Base-by-base conservation (phyloP, 371 early-diverging fungal genomes). In the Haplosporangium sp. region DNA sequence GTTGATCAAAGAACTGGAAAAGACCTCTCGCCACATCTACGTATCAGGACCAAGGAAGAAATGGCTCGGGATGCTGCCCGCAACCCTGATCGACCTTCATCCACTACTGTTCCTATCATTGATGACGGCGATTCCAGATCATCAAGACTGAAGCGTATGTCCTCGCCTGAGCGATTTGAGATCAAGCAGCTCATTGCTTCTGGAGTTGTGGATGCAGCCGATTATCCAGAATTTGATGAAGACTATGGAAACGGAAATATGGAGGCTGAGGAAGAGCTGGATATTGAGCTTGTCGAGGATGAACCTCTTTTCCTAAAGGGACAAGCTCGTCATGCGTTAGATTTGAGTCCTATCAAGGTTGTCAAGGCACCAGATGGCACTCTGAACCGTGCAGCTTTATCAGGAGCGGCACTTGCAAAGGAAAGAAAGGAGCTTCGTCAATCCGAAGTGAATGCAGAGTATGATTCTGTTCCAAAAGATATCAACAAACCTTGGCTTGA, bases 321-420 rank as follows among this genome's bases (percentile, higher is more conserved):
- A 3, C 99, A 98, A 72, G 96, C 96, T 0, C 88, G 90, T 45
- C 90, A 92, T 60, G 89, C 94, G 0, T 77, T 98, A 20, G 92
- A 96, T 65, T 87, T 99, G 17, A 94, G 94, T 82, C 99, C 99
- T 37, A 92, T 99, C 76, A 98, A 97, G 76, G 94, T 99, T 13
- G 96, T 98, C 57, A 97, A 98, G 83, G 96, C 96, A 37, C 98
- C 98, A 10, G 98, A 98, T 77, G 99, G 99, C 13, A 93, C 96
- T 2, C 72, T 99, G 85, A 98, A 98, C 83, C 92, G 98, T 11
- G 97, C 98, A 0, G 99, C 99, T 3, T 79, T 97, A 58, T 92
- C 95, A 4, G 97, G 97, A 34, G 96, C 96, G 0, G 90, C 96
- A 0, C 81, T 96, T 20, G 97, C 98, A 5, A 97, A 97, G 76